Base-by-base conservation (phyloP, 192 early-diverging fungal genomes). In the Gonapodya sp. region DNA sequence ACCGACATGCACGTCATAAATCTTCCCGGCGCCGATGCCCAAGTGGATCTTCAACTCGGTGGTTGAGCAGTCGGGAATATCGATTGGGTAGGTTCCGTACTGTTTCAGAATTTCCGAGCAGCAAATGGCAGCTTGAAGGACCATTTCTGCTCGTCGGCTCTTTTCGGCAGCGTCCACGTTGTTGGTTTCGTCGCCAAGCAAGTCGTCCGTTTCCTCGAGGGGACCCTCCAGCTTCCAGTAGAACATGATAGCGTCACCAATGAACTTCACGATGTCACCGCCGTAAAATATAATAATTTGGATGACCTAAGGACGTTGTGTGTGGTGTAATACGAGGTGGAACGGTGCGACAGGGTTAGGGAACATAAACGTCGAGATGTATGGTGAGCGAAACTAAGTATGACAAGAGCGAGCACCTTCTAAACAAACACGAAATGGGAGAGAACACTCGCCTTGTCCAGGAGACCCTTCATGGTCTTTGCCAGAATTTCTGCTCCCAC, bases 181-280 rank as follows among this genome's bases (percentile, higher is more conserved):
- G 33, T 78, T 30, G 33, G 34, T 18, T 35, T 78, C 74, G 1
- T 37, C 84, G 36, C 81, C 81, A 31, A 79, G 37, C 34, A 33
- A 35, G 18, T 73, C 78, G 36, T 83, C 86, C 34, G 36, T 36
- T 33, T 73, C 33, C 37, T 84, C 72, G 18, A 78, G 18, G 0
- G 80, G 31, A 16, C 31, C 36, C 31, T 86, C 83, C 34, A 85
- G 73, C 36, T 85, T 88, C 88, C 88, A 89, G 82, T 86, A 89
- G 35, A 89, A 86, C 33, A 89, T 88, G 24, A 89, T 88, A 31
- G 88, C 88, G 80, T 89, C 88, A 16, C 88, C 88, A 87, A 32
- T 35, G 81, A 89, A 89, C 81, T 89, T 89, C n/a, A 89, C 87
- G 79, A 89, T 89, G 80, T 89, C 88, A 18, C 88, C 88, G 24